These are phyloP conservation scores for Ganoderma boninense DNA, from an alignment of 1,284 basidiomycete species.

Conservation along the genomic window DNA sequence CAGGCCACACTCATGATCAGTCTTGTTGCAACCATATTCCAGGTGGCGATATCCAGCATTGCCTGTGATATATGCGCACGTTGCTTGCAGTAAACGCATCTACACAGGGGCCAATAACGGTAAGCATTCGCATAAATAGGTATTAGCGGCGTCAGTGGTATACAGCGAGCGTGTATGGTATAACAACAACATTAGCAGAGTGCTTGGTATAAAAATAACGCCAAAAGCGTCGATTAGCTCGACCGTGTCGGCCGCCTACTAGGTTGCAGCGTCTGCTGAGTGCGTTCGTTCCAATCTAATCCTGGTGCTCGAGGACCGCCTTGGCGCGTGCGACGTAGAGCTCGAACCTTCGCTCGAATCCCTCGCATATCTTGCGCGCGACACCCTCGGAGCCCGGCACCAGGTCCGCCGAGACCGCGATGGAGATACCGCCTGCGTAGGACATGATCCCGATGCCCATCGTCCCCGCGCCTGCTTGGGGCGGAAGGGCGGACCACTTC, in stretches of 20 bases:
- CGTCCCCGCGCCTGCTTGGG: conserved; percentile 41
- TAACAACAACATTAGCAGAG: not conserved
- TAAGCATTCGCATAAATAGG: not conserved
- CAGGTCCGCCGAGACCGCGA: conserved; percentile 38
- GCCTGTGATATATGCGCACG: not conserved
- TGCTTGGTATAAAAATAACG: not conserved
- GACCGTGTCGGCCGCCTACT: not conserved
- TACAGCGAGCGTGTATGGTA: not conserved
- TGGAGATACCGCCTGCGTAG: conserved; percentile 39
- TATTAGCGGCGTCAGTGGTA: not conserved
- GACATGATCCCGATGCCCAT: conserved; percentile 44
- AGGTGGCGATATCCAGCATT: not conserved
- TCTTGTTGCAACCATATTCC: too few species aligned
- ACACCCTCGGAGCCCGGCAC: conserved; percentile 36
- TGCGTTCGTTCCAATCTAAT: conserved; percentile 16
- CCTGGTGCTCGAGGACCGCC: conserved; percentile 36
- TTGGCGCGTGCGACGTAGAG: conserved; percentile 37
- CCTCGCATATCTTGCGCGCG: conserved; percentile 34
- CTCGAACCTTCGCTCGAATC: conserved; percentile 39
- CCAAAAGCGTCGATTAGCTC: not conserved
- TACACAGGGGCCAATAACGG: not conserved
- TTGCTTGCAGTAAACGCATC: not conserved
- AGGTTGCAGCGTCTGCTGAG: too few species aligned
- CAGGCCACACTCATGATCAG: too few species aligned
- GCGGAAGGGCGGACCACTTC: conserved; percentile 41